A percentile compares a stretch with the other conserved stretches of the same genome.
Conservation (phyloP, 768 basidiomycete species). For the Leccinum obscurum region DNA sequence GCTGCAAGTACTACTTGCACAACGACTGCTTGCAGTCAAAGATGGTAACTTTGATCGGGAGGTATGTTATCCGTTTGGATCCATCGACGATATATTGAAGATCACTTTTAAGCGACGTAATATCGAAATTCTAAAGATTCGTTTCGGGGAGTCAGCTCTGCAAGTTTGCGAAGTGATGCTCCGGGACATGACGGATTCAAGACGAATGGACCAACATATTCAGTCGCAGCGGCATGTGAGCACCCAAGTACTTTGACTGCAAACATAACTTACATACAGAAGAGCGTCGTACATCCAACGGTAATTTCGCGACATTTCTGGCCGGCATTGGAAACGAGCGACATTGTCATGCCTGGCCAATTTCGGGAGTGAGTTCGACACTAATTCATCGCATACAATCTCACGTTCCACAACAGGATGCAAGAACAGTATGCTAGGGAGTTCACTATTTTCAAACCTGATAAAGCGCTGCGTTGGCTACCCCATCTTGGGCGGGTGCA, state of each 20-base stretch:
- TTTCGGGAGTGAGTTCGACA: conserved; percentile 61
- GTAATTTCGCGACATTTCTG: conserved; percentile 96
- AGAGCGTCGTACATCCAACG: conserved; percentile 81
- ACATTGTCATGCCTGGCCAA: conserved; percentile 81
- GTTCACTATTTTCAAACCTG: conserved; percentile 85
- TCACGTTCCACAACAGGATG: conserved; percentile 43
- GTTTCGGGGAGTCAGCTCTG: conserved; percentile 90
- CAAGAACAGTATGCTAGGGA: conserved; percentile 76
- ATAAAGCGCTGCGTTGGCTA: conserved; percentile 88
- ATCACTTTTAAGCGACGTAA: conserved; percentile 66
- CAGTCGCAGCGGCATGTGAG: conserved; percentile 71
- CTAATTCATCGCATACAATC: background rate
- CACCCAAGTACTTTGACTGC: background rate
- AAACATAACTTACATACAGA: conserved; percentile 9
- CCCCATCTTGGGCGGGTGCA: conserved; percentile 86
- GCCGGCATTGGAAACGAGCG: conserved; percentile 78
- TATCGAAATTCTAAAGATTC: conserved; percentile 91
- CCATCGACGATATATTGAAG: conserved; percentile 3
- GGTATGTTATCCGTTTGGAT: conserved; percentile 32
- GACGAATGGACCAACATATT: conserved; percentile 83
- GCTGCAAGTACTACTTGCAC: conserved; percentile 87
- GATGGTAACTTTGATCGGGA: conserved; percentile 78
- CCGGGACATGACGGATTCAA: conserved; percentile 94
- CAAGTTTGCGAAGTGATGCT: conserved; percentile 99
- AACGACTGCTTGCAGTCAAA: conserved; percentile 75